Conservation (phyloP, 768 basidiomycete species). For the Lyophyllum atratum region DNA sequence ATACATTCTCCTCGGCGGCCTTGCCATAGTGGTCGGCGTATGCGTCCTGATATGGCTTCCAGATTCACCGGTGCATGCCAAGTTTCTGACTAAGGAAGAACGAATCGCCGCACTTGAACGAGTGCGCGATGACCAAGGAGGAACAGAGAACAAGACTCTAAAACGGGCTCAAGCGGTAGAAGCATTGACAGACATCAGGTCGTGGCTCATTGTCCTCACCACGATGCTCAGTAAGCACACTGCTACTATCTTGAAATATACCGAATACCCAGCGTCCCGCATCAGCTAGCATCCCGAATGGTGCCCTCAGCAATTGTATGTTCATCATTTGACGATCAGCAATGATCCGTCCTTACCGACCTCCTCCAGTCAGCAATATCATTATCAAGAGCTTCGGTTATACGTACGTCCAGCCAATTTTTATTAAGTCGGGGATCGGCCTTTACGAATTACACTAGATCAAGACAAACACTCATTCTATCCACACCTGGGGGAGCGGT, state of each 20-base stretch:
- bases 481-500: constrained; percentile 58
- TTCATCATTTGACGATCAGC: constrained; percentile 1
- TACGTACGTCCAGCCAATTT: constrained; percentile 39
- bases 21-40: constrained; percentile 61
- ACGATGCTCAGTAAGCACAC: constrained; percentile 53
- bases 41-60: constrained; percentile 62
- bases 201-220: constrained; percentile 63
- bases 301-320: constrained; percentile 63
- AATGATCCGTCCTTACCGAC: neutral
- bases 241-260: neutral
- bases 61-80: constrained; percentile 65
- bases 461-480: constrained; percentile 61
- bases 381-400: constrained; percentile 68
- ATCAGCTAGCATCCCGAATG: constrained; percentile 66
- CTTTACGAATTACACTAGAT: constrained; percentile 29
- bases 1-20: constrained; percentile 58
- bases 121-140: constrained; percentile 67
- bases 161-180: constrained; percentile 62
- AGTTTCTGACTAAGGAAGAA: constrained; percentile 57
- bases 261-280: constrained; percentile 7
- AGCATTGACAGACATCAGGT: constrained; percentile 56
- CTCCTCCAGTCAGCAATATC: constrained; percentile 52
- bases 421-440: neutral
- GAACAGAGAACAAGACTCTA: constrained; percentile 59
- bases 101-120: constrained; percentile 64